Evolutionary conservation across 805 yeast species (phyloP).

Genomic region (Blastobotrys terrestris): DNA sequence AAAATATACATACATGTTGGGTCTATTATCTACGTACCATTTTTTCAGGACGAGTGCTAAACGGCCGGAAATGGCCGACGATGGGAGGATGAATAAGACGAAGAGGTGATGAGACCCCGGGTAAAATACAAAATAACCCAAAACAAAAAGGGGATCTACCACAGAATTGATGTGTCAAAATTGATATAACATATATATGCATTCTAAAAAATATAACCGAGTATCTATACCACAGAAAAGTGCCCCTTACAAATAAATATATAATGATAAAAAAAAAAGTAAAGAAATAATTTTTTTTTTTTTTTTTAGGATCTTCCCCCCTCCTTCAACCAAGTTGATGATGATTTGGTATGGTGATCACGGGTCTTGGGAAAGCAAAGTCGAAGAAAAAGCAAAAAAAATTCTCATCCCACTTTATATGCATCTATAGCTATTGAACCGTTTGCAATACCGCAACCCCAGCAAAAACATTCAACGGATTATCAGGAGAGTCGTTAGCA

Average conservation of each 20-base stretch:
- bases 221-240: no score
- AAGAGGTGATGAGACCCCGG: background rate
- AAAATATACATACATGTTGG: no score
- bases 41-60: no score
- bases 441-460: slow-evolving; percentile 15
- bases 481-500: background rate
- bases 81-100: background rate
- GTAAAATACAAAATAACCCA: no score
- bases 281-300: background rate
- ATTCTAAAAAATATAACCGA: no score
- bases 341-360: background rate
- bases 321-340: background rate
- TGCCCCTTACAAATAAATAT: no score
- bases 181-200: no score
- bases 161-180: no score
- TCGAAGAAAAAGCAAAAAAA: no score
- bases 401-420: background rate
- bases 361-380: background rate
- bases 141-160: background rate
- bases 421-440: slow-evolving; percentile 1
- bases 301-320: background rate
- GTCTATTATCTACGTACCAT: no score
- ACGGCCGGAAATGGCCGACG: background rate
- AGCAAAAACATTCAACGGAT: slow-evolving; percentile 7
- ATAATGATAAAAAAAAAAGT: background rate